phyloP scores from a whole-genome alignment of 345 rosid genomes.

The Jatropha curcas region DNA sequence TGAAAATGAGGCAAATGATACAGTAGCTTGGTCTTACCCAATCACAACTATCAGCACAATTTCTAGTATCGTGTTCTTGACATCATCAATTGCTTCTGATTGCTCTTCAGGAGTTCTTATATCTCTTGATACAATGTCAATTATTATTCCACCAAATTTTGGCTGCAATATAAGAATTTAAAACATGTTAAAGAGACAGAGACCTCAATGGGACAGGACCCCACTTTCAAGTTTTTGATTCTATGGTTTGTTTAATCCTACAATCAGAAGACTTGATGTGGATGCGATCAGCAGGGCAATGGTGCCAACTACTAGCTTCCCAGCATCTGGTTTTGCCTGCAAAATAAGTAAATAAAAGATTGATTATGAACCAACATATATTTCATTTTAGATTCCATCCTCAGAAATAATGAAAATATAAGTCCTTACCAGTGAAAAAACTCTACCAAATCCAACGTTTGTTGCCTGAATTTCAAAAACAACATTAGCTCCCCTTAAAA shows the following conservation, averaged over 20 bases:
- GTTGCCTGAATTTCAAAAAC: slow-evolving; percentile 54
- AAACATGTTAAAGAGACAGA: not conserved
- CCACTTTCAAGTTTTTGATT: not conserved
- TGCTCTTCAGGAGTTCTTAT: slow-evolving; percentile 39
- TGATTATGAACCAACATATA: not conserved
- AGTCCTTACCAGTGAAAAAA: slow-evolving; percentile 63
- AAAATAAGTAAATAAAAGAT: slow-evolving; percentile 22
- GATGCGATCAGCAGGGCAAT: slow-evolving; percentile 72
- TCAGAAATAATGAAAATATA: not conserved
- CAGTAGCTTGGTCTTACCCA: slow-evolving; percentile 32
- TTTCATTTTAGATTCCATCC: not conserved
- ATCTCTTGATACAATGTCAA: slow-evolving; percentile 52
- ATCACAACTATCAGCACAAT: slow-evolving; percentile 40
- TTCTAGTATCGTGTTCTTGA: slow-evolving; percentile 43
- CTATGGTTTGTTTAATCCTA: not conserved
- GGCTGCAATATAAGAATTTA: slow-evolving; percentile 37
- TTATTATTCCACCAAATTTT: slow-evolving; percentile 46
- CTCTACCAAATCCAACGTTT: slow-evolving; percentile 69
- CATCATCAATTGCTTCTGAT: slow-evolving; percentile 38
- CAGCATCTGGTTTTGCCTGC: slow-evolving; percentile 85
- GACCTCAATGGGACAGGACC: not conserved
- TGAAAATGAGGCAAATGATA: not conserved
- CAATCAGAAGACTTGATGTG: slow-evolving; percentile 68
- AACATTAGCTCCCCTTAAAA: slow-evolving; percentile 13
- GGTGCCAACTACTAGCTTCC: slow-evolving; percentile 67